These are phyloP conservation scores for Magnolia kwangsiensis DNA, from an alignment of 164 flowering plant species.

Conservation along the genomic window DNA sequence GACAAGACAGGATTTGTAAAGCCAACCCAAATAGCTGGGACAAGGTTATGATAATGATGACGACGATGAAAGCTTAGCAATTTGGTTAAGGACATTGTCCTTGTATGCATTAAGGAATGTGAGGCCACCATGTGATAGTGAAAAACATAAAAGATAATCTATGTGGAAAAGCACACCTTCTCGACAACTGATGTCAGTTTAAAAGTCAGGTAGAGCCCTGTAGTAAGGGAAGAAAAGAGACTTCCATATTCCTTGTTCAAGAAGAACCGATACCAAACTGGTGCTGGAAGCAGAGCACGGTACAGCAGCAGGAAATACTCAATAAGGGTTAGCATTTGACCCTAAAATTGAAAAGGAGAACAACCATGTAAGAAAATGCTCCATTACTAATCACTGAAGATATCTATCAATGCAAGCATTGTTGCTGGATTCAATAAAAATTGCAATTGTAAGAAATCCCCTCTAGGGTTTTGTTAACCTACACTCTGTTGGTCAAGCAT, in stretches of 20 bases:
- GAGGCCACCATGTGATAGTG: neutral
- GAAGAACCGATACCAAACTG: conserved; percentile 99
- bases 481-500: too few species aligned
- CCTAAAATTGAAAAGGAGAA: conserved; percentile 35
- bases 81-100: neutral
- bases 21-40: neutral
- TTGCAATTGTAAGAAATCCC: too few species aligned
- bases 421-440: too few species aligned
- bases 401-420: too few species aligned
- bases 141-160: too few species aligned
- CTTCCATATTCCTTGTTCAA: conserved; percentile 98
- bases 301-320: conserved; percentile 87
- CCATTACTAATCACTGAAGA: neutral
- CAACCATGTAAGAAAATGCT: neutral
- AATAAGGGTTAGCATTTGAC: conserved; percentile 92
- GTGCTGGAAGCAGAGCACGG: conserved; percentile 92
- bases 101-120: neutral
- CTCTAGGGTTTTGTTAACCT: too few species aligned
- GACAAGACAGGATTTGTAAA: neutral
- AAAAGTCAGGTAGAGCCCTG: conserved; percentile 91
- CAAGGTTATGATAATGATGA: neutral
- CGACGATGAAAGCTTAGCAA: too few species aligned
- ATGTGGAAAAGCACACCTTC: conserved; percentile 52
- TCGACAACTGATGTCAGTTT: conserved; percentile 96
- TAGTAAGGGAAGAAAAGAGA: conserved; percentile 95